A percentile compares a stretch with the other conserved stretches of the same genome.
These are phyloP conservation scores for Eucalyptus cladocalyx DNA, from an alignment of 345 rosid genomes.

Conservation along the genomic window DNA sequence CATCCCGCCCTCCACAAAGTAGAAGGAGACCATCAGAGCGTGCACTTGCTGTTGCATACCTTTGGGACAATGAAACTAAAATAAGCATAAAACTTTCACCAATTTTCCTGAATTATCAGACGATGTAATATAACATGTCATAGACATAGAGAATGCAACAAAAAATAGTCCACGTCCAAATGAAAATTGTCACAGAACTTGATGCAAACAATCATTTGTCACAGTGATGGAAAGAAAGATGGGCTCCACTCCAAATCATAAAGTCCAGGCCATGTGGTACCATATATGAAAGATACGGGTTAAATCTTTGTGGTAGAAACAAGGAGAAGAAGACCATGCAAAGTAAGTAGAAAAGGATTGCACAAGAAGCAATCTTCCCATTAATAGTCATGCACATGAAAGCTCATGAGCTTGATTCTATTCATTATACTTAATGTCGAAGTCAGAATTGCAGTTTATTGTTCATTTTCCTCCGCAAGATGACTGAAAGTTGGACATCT, in stretches of 20 bases:
- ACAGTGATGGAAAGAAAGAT: neutral
- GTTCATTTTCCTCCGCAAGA: neutral
- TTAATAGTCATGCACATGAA: neutral
- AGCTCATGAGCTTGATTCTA: neutral
- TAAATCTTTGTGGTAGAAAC: neutral
- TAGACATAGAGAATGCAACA: neutral
- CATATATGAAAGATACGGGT: neutral
- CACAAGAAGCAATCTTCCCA: neutral
- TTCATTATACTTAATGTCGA: neutral
- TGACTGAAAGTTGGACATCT: neutral
- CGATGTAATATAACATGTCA: neutral
- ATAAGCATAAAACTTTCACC: neutral
- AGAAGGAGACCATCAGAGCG: constrained; percentile 99
- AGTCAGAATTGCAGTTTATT: neutral
- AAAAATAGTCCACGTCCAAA: neutral
- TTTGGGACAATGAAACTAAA: neutral
- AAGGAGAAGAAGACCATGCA: neutral
- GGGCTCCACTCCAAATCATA: neutral
- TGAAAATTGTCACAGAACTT: neutral
- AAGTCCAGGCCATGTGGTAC: neutral
- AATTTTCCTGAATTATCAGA: neutral
- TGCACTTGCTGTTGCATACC: constrained; percentile 99
- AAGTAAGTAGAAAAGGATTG: neutral
- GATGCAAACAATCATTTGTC: neutral
- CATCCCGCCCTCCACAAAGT: constrained; percentile 99